These are phyloP conservation scores for Globisporangium middletonii DNA, from an alignment of 352 stramenopile genomes.

Conservation along the genomic window DNA sequence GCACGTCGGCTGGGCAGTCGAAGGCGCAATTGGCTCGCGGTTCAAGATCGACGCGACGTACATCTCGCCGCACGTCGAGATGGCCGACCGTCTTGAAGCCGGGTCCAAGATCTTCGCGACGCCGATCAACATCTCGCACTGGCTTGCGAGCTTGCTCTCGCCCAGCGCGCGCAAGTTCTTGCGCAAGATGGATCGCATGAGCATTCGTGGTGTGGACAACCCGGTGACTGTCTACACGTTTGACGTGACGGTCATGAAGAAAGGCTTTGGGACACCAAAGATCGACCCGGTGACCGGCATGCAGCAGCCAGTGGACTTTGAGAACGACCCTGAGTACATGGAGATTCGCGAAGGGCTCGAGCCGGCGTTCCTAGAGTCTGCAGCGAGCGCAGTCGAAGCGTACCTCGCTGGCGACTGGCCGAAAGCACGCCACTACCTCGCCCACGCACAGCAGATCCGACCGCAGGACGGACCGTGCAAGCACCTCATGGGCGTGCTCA, in stretches of 20 bases:
- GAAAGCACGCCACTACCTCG: conserved; percentile 68
- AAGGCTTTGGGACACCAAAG: conserved; percentile 68
- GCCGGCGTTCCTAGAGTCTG: conserved; percentile 72
- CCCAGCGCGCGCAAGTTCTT: conserved; percentile 64
- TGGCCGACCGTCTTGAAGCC: conserved; percentile 91
- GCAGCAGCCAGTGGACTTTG: conserved; percentile 71
- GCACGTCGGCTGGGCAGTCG: conserved; percentile 95
- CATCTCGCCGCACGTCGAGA: conserved; percentile 93
- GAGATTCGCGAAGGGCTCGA: conserved; percentile 80
- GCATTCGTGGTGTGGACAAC: conserved; percentile 71
- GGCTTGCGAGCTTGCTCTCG: conserved; percentile 66
- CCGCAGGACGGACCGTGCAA: conserved; percentile 88
- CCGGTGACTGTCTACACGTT: conserved; percentile 86
- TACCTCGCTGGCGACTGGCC: conserved; percentile 74
- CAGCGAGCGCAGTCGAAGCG: conserved; percentile 54
- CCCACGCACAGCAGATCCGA: conserved; percentile 64
- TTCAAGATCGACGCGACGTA: conserved; percentile 98
- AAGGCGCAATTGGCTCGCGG: conserved; percentile 93
- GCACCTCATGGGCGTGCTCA: conserved; percentile 88
- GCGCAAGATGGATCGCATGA: conserved; percentile 84
- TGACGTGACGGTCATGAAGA: conserved; percentile 77
- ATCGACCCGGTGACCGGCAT: conserved; percentile 50
- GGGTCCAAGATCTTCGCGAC: conserved; percentile 91
- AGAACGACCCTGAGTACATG: conserved; percentile 79
- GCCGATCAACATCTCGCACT: conserved; percentile 83